phyloP scores from a whole-genome alignment of 2,329 filamentous ascomycete species.

The Epichloe amarillans region DNA sequence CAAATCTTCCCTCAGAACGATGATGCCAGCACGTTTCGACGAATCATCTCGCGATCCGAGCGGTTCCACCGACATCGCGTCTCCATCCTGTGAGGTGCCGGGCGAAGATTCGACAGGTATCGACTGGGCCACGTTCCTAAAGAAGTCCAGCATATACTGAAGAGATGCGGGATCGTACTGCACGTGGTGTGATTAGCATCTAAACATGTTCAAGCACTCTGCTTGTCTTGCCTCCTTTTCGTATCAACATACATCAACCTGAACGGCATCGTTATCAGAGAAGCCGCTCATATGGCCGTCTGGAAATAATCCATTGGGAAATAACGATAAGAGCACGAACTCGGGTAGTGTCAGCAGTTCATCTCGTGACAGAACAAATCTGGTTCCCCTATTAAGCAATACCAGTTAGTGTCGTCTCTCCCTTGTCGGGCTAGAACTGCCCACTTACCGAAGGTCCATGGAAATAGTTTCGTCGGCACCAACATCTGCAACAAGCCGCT shows the following conservation, averaged over 20 bases:
- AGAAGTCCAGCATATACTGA: slow-evolving; percentile 99
- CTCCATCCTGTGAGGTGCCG: slow-evolving; percentile 48
- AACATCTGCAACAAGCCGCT: slow-evolving; percentile 41
- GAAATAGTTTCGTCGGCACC: slow-evolving; percentile 88
- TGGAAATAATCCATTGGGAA: slow-evolving; percentile 94
- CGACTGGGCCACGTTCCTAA: slow-evolving; percentile 90
- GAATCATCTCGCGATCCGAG: slow-evolving; percentile 59
- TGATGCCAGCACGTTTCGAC: slow-evolving; percentile 89
- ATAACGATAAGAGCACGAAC: slow-evolving; percentile 93
- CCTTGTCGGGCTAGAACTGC: neutral
- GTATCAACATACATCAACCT: slow-evolving; percentile 74
- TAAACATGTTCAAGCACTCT: neutral
- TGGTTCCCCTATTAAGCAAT: slow-evolving; percentile 54
- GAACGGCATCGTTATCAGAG: slow-evolving; percentile 84
- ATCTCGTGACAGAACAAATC: slow-evolving; percentile 87
- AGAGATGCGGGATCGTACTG: slow-evolving; percentile 95
- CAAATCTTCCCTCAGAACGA: slow-evolving; percentile 87
- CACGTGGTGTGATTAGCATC: neutral
- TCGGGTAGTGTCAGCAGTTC: slow-evolving; percentile 91
- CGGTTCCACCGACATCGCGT: slow-evolving; percentile 56
- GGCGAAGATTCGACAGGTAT: slow-evolving; percentile 67
- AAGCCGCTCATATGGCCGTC: slow-evolving; percentile 93
- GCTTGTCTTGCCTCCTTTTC: neutral
- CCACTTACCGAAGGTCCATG: slow-evolving; percentile 73
- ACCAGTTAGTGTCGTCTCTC: slow-evolving; percentile 19